Conservation (phyloP, 768 basidiomycete genomes). For the Rhodotorula sphaerocarpa region DNA sequence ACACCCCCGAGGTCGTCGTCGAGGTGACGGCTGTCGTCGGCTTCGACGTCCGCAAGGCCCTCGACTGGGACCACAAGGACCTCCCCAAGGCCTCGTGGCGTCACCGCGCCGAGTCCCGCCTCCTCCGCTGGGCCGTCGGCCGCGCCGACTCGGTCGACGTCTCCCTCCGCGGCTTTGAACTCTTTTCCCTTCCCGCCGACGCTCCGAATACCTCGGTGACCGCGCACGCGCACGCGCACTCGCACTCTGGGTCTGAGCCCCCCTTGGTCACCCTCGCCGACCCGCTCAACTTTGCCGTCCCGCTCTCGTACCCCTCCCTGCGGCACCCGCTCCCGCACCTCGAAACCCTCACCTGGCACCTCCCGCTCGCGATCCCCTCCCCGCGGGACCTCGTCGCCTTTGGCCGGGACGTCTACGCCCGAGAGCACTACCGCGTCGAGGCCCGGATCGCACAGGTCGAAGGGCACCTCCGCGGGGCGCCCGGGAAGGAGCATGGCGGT, state of each 20-base stretch:
- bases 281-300: conserved; percentile 14
- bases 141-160: conserved; percentile 12
- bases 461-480: conserved; percentile 2
- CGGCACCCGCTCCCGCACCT: conserved; percentile 7
- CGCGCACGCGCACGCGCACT: too few relatives aligned
- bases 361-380: conserved; percentile 23
- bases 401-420: conserved; percentile 8
- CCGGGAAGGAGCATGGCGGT: not conserved
- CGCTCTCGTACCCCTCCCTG: conserved; percentile 27
- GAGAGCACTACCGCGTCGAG: conserved; percentile 1
- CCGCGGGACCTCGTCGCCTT: conserved; percentile 9
- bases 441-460: not conserved
- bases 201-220: too few relatives aligned
- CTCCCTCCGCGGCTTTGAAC: too few relatives aligned
- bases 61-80: conserved; percentile 29
- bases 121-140: conserved; percentile 22
- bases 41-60: conserved; percentile 24
- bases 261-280: conserved; percentile 16
- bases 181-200: not conserved
- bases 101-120: conserved; percentile 5
- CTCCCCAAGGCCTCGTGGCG: conserved; percentile 12
- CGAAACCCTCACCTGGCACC: conserved; percentile 11
- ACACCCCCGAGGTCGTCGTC: not conserved
- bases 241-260: too few relatives aligned
- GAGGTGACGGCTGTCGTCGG: conserved; percentile 25